Conservation (phyloP, 768 basidiomycete species). For the Leccinum obscurum region DNA sequence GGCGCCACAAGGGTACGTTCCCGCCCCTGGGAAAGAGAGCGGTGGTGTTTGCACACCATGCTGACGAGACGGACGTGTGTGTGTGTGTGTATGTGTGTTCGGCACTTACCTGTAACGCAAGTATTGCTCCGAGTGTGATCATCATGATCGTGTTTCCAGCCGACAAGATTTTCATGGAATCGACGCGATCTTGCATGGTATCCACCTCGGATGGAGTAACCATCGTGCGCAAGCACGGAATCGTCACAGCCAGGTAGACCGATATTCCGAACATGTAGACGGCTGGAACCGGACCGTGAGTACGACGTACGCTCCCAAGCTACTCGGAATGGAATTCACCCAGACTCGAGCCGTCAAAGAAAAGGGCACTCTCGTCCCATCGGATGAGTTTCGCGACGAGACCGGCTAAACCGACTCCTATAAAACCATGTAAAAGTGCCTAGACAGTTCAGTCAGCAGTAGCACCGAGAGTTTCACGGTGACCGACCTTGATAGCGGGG, state of each 20-base stretch:
- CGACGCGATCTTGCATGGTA: slow-evolving; percentile 63
- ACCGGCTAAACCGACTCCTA: slow-evolving; percentile 73
- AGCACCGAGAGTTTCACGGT: neutral
- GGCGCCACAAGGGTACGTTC: slow-evolving; percentile 6
- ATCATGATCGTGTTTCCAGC: slow-evolving; percentile 89
- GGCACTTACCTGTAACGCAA: slow-evolving; percentile 67
- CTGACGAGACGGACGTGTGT: neutral
- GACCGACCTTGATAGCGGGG: slow-evolving; percentile 83
- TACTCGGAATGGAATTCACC: slow-evolving; percentile 48
- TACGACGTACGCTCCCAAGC: neutral
- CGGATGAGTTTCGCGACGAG: slow-evolving; percentile 76
- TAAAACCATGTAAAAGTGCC: slow-evolving; percentile 86
- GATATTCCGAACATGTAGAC: slow-evolving; percentile 74
- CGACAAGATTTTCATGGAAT: slow-evolving; percentile 78
- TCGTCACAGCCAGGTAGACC: slow-evolving; percentile 80
- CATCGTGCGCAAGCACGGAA: slow-evolving; percentile 77
- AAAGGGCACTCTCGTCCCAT: slow-evolving; percentile 93
- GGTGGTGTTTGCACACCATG: slow-evolving; percentile 3
- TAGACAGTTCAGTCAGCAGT: slow-evolving; percentile 28
- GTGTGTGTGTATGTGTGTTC: slow-evolving; percentile 1
- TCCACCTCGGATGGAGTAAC: slow-evolving; percentile 59
- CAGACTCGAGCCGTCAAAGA: slow-evolving; percentile 89
- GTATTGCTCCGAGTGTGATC: slow-evolving; percentile 60
- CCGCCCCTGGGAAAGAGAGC: slow-evolving; percentile 11
- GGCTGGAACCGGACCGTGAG: slow-evolving; percentile 43